A percentile compares a stretch with the other conserved stretches of the same genome.
phyloP scores from a whole-genome alignment of 305 asterid species.

The Fraxinus sp. region DNA sequence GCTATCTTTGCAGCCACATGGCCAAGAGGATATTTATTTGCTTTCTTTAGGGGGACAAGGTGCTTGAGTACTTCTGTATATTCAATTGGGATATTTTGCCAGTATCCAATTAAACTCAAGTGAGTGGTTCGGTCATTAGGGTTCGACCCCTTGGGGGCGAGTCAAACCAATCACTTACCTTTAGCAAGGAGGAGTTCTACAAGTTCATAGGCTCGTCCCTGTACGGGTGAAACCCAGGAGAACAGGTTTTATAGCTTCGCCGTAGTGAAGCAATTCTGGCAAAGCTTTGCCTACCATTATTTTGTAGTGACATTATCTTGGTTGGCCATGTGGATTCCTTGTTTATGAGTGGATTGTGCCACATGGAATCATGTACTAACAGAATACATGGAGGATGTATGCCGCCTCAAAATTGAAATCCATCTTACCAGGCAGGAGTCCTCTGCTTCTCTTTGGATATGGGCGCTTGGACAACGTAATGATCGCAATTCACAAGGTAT shows the following conservation, averaged over 20 bases:
- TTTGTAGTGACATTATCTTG: not conserved
- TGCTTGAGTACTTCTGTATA: not conserved
- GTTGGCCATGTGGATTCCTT: not conserved
- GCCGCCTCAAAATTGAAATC: not conserved
- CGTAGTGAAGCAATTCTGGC: not conserved
- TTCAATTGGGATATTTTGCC: not conserved
- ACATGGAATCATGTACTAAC: not conserved
- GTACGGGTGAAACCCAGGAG: not conserved
- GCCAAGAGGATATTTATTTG: not conserved
- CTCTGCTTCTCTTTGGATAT: conserved; percentile 56
- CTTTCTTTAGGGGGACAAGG: not conserved
- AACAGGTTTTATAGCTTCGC: not conserved
- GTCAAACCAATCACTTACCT: not conserved
- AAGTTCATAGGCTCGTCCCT: not conserved
- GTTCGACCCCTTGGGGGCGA: not conserved
- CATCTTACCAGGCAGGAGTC: conserved; percentile 82
- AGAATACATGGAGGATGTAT: not conserved
- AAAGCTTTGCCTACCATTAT: not conserved
- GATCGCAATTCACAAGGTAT: conserved; percentile 56
- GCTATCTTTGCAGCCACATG: not conserved
- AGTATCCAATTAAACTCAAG: not conserved
- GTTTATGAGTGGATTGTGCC: not conserved
- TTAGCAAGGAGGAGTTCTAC: not conserved
- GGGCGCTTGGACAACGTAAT: conserved; percentile 49
- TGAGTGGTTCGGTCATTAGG: not conserved